These are phyloP conservation scores for Trichophyton benhamiae DNA, from an alignment of 2,329 filamentous ascomycete species.

Conservation along the genomic window DNA sequence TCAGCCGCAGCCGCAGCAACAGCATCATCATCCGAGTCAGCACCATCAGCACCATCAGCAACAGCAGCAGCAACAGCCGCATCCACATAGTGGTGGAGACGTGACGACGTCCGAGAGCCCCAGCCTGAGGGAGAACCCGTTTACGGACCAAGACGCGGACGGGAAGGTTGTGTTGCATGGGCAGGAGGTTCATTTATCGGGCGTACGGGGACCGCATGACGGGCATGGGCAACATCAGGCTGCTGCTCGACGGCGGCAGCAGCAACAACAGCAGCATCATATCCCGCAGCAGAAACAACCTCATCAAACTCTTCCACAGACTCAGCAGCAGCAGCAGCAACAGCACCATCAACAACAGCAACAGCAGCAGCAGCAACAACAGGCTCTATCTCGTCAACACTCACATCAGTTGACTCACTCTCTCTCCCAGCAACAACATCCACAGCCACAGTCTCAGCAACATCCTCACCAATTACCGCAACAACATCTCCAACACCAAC, in stretches of 20 bases:
- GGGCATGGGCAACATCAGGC: background rate
- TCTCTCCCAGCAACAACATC: conserved; percentile 5
- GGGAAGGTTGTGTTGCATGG: conserved; percentile 5
- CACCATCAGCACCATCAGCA: background rate
- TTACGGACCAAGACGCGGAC: conserved; percentile 3
- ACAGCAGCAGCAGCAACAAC: background rate
- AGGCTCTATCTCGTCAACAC: background rate
- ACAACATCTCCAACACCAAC: conserved; percentile 10
- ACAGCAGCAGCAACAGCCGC: background rate
- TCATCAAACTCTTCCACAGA: background rate
- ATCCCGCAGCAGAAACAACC: background rate
- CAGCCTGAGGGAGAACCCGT: conserved; percentile 1
- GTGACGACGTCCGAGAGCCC: background rate
- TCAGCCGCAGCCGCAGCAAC: background rate
- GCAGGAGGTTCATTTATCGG: conserved; percentile 3
- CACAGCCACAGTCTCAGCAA: conserved; percentile 6
- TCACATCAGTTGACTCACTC: background rate
- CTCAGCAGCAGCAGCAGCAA: background rate
- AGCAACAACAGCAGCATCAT: conserved; percentile 5
- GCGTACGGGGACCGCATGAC: background rate
- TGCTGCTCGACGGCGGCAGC: background rate
- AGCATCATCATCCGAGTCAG: background rate
- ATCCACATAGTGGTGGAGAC: background rate
- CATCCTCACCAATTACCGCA: conserved; percentile 6
- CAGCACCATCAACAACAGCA: background rate